Base-by-base conservation (phyloP, 495 filamentous ascomycete genomes). In the Neurospora sp. region DNA sequence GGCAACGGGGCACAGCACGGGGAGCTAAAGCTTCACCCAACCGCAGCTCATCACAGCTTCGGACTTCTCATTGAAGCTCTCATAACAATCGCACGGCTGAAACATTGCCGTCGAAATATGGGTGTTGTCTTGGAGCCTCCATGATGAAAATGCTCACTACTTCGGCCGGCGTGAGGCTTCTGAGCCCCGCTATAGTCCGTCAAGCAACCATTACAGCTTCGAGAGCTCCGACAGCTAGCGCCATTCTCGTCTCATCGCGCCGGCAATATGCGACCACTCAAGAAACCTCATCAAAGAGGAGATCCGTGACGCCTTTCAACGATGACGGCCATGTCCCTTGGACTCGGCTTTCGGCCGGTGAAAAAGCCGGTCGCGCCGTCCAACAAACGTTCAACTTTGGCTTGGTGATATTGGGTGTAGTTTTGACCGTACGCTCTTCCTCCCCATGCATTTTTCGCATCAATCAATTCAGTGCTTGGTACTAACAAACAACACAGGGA, bases 361-460 rank as follows among this genome's bases (percentile, higher is more conserved):
- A 98, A 80, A 98, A 98, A 79, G 89, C 90, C 8, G 90, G 90
- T 69, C 89, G 96, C 53, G 92, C 95, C 35, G 93, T 93, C 12
- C 94, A 97, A 79, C 96, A 98, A 76, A 90, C 91, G 14, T 90
- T 96, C 81, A 98, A 97, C 83, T 89, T 97, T 39, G 85, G 90
- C 71, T 80, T 97, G 44, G 88, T 98, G 3, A 70, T 95, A 8
- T 84, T 90, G 6, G 96, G 96, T 42, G 80, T 93, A 27, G 86
- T 89, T 16, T 79, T 94, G 71, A 97, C 94, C 45, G 93, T 94
- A 81, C 44, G 85, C 70, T 22, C 27, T 53, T n/a, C 4, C 1
- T 20, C 20, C 47, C 20, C 1, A 0, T n/a, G 39, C 31, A 16
- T n/a, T n/a, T n/a, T n/a, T n/a, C n/a, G n/a, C n/a, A n/a, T n/a